A percentile compares a stretch with the other conserved stretches of the same genome.
Conservation (phyloP, 2,329 filamentous ascomycete genomes). For the Fusarium armeniacum region DNA sequence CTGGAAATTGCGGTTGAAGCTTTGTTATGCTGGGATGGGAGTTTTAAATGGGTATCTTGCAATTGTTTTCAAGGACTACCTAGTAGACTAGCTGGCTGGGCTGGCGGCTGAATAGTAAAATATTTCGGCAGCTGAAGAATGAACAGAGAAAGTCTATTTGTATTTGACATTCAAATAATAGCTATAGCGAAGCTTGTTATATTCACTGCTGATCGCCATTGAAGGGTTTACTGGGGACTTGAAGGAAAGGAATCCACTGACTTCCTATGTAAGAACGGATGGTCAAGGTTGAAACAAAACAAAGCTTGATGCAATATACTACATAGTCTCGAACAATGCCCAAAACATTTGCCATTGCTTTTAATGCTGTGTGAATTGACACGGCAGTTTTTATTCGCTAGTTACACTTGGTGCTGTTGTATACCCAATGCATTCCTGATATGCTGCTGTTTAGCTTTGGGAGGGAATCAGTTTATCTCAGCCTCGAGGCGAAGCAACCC, state of each 20-base stretch:
- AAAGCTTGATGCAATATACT: conserved; percentile 1
- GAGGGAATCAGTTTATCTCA: background rate
- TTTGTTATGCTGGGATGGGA: conserved; percentile 30
- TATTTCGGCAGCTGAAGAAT: background rate
- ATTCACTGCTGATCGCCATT: background rate
- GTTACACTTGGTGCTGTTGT: conserved; percentile 2
- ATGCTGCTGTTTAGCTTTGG: background rate
- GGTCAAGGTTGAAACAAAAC: conserved; percentile 7
- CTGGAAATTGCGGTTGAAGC: conserved; percentile 42
- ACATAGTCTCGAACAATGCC: background rate
- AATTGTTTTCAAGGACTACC: background rate
- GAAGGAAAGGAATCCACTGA: background rate
- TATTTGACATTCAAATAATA: background rate
- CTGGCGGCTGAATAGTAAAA: background rate
- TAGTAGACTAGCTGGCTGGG: background rate
- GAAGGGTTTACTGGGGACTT: background rate
- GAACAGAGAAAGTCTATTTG: background rate
- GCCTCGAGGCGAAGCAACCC: background rate
- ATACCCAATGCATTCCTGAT: conserved; percentile 8
- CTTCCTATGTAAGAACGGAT: background rate
- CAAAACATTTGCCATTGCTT: background rate
- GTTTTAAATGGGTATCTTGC: conserved; percentile 11
- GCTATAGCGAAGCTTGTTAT: too few relatives aligned
- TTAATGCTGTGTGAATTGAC: background rate
- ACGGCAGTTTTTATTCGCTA: background rate